Evolutionary conservation across 164 flowering plant species (phyloP).

Genomic region (Vitis cinerea): DNA sequence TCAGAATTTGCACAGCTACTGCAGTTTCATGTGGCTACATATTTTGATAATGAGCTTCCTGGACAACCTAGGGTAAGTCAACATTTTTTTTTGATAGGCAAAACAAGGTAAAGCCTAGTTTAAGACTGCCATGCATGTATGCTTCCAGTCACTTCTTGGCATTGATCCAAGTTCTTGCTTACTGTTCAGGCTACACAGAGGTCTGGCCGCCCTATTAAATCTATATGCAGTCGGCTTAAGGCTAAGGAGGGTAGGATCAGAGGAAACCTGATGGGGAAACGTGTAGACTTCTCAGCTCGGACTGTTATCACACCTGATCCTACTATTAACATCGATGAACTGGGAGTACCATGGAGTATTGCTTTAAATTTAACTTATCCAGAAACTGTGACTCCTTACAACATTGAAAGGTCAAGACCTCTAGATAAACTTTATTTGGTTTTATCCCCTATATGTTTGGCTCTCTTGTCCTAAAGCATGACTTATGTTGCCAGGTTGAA

Average conservation of each 20-base stretch:
- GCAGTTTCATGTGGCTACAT: constrained; percentile 97
- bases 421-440: not conserved
- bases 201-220: constrained; percentile 96
- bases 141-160: no score
- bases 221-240: constrained; percentile 96
- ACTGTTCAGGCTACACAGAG: constrained; percentile 86
- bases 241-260: constrained; percentile 99
- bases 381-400: constrained; percentile 98
- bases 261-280: constrained; percentile 98
- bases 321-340: constrained; percentile 89
- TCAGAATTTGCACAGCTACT: constrained; percentile 93
- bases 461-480: constrained; percentile 19
- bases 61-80: constrained; percentile 90
- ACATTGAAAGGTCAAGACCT: constrained; percentile 76
- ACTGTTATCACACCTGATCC: constrained; percentile 99
- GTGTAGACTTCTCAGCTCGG: constrained; percentile 97
- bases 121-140: not conserved
- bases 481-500: constrained; percentile 48
- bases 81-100: no score
- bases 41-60: constrained; percentile 98
- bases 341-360: constrained; percentile 99
- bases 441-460: not conserved
- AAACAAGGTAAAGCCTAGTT: no score
- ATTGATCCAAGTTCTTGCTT: not conserved
- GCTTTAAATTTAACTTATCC: constrained; percentile 96